phyloP scores from a whole-genome alignment of 192 early-diverging fungal species.

The Umbelopsis ramanniana region DNA sequence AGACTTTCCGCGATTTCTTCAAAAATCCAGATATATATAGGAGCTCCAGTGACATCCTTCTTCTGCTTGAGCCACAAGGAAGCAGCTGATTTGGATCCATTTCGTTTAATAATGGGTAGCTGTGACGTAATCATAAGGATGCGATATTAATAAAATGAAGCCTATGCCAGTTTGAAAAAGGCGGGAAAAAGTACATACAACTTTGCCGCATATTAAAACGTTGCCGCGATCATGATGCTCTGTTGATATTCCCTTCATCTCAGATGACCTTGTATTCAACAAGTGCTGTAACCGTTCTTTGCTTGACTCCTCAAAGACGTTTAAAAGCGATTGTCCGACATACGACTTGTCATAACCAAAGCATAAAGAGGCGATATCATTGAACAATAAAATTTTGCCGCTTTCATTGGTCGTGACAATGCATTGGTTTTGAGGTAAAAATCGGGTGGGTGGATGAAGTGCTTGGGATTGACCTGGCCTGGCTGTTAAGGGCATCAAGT shows the following conservation, averaged over 20 bases:
- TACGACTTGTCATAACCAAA: conserved; percentile 51
- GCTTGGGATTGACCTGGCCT: background rate
- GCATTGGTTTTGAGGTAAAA: conserved; percentile 63
- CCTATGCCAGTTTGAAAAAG: background rate
- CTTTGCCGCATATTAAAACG: conserved; percentile 40
- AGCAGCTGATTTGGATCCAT: conserved; percentile 56
- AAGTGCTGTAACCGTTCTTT: background rate
- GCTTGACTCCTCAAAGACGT: conserved; percentile 19
- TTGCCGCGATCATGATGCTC: conserved; percentile 23
- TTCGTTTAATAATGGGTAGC: conserved; percentile 59
- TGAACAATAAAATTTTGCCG: conserved; percentile 56
- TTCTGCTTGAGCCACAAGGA: conserved; percentile 68
- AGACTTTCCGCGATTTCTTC: conserved; percentile 61
- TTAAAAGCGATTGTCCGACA: conserved; percentile 28
- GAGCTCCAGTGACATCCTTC: conserved; percentile 43
- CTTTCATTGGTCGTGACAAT: conserved; percentile 59
- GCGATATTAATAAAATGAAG: too few species aligned
- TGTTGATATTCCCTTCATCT: background rate
- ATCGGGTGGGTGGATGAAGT: conserved; percentile 57
- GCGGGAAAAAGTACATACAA: conserved; percentile 30
- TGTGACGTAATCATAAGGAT: conserved; percentile 23
- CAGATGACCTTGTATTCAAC: background rate
- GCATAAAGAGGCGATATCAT: conserved; percentile 60
- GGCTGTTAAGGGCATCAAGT: conserved; percentile 13
- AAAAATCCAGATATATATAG: conserved; percentile 66